Evolutionary conservation across 306 rosid genomes (phyloP).

Genomic region (Cucumis hystrix): DNA sequence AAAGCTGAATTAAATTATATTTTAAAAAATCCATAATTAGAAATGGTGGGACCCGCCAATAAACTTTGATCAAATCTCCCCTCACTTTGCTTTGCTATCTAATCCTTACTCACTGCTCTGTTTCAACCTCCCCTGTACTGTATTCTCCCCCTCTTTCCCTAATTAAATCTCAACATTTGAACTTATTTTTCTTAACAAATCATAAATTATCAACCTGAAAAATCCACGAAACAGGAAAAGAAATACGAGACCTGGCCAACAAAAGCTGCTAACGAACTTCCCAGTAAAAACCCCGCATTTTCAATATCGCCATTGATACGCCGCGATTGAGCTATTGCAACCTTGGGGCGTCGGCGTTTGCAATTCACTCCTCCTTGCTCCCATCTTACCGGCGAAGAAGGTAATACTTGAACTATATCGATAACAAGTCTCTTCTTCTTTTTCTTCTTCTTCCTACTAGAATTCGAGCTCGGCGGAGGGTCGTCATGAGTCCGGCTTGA

Average conservation of each 20-base stretch:
- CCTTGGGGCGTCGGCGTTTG: slow-evolving; percentile 48
- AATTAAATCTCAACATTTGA: no score
- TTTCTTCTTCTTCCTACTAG: background rate
- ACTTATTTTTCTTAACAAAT: no score
- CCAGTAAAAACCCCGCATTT: slow-evolving; percentile 53
- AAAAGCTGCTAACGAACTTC: slow-evolving; percentile 84
- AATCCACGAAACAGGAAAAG: background rate
- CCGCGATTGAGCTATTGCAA: slow-evolving; percentile 17
- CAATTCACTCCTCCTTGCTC: slow-evolving; percentile 15
- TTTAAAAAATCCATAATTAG: no score
- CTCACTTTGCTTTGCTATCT: no score
- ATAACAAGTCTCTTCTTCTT: background rate
- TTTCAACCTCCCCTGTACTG: no score
- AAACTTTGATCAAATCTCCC: no score
- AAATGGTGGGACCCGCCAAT: no score
- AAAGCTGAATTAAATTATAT: no score
- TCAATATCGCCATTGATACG: slow-evolving; percentile 28
- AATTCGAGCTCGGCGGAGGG: slow-evolving; percentile 6
- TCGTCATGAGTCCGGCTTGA: slow-evolving; percentile 11
- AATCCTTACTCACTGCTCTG: no score
- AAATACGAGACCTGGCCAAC: slow-evolving; percentile 45
- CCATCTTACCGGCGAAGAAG: slow-evolving; percentile 19
- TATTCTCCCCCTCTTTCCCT: no score
- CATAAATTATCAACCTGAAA: background rate
- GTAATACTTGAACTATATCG: slow-evolving; percentile 15